Conservation (phyloP, 2,329 filamentous ascomycete species). For the Eutypella sp. region DNA sequence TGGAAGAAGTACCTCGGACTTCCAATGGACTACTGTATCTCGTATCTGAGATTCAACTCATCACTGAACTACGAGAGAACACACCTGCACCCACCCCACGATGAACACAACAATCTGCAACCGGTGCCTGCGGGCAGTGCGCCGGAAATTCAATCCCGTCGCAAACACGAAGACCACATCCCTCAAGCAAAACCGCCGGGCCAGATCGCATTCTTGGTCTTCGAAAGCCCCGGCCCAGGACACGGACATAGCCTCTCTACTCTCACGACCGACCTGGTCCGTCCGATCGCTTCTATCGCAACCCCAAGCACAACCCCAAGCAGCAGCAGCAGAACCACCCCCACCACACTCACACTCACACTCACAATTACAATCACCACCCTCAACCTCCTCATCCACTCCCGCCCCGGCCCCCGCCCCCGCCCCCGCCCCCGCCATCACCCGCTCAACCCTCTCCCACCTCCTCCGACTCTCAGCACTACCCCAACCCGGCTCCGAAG, state of each 20-base stretch:
- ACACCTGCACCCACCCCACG: not conserved
- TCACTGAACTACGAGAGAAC: no score
- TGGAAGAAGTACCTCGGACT: no score
- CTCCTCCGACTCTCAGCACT: slow-evolving; percentile 86
- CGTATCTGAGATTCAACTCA: no score
- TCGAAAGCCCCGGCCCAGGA: not conserved
- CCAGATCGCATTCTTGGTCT: not conserved
- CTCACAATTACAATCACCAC: no score
- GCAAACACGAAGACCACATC: not conserved
- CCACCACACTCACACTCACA: slow-evolving; percentile 16
- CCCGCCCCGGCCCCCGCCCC: no score
- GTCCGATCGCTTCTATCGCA: slow-evolving; percentile 66
- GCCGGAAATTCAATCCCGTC: not conserved
- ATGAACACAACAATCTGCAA: slow-evolving; percentile 22
- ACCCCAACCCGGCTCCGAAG: slow-evolving; percentile 58
- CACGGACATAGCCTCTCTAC: slow-evolving; percentile 37
- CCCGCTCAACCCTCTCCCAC: slow-evolving; percentile 68
- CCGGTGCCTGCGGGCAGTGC: slow-evolving; percentile 11
- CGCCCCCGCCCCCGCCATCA: slow-evolving; percentile 44
- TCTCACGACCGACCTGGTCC: slow-evolving; percentile 77
- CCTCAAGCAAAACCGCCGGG: not conserved
- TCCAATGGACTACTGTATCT: no score
- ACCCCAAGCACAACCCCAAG: slow-evolving; percentile 16
- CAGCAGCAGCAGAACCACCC: slow-evolving; percentile 12
- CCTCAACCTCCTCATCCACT: not conserved